A percentile compares a stretch with the other conserved stretches of the same genome.
phyloP scores from a whole-genome alignment of 2,329 filamentous ascomycete species.

The Cladosporium sp. region DNA sequence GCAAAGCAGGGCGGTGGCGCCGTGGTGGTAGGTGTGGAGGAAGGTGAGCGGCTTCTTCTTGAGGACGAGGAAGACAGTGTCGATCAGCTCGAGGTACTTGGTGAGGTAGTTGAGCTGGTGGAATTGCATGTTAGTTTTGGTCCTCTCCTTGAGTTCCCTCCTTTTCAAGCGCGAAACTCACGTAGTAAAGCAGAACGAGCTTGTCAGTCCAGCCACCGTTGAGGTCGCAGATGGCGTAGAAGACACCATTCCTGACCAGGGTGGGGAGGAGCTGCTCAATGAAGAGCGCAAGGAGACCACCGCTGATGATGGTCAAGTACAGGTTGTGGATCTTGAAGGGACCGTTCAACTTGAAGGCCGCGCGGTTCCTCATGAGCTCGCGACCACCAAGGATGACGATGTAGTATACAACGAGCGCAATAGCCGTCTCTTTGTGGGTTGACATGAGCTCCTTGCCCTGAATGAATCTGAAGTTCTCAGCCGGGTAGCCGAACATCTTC shows the following conservation, averaged over 20 bases:
- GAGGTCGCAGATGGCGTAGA: constrained; percentile 78
- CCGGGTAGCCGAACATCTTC: constrained; percentile 71
- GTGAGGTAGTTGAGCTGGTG: constrained; percentile 92
- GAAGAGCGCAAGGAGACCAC: constrained; percentile 74
- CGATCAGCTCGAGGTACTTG: constrained; percentile 93
- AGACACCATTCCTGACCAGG: constrained; percentile 74
- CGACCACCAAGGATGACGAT: constrained; percentile 88
- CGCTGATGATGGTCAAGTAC: constrained; percentile 82
- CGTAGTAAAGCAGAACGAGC: constrained; percentile 93
- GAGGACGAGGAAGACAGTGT: constrained; percentile 94
- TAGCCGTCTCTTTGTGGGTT: constrained; percentile 75
- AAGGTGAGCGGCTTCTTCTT: constrained; percentile 99
- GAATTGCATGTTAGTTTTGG: constrained; percentile 10
- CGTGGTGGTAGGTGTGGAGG: constrained; percentile 98
- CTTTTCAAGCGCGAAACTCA: constrained; percentile 51
- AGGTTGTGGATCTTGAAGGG: constrained; percentile 98
- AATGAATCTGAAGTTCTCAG: constrained; percentile 80
- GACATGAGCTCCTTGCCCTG: constrained; percentile 83
- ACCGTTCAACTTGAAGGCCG: constrained; percentile 79
- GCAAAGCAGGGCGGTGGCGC: constrained; percentile 68
- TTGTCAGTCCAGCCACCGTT: constrained; percentile 91
- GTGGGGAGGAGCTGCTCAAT: constrained; percentile 87
- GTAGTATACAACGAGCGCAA: constrained; percentile 86
- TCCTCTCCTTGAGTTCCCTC: not conserved
- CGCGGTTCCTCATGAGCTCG: constrained; percentile 83